phyloP scores from a whole-genome alignment of 2,329 filamentous ascomycete genomes.

The Fusarium sp. region DNA sequence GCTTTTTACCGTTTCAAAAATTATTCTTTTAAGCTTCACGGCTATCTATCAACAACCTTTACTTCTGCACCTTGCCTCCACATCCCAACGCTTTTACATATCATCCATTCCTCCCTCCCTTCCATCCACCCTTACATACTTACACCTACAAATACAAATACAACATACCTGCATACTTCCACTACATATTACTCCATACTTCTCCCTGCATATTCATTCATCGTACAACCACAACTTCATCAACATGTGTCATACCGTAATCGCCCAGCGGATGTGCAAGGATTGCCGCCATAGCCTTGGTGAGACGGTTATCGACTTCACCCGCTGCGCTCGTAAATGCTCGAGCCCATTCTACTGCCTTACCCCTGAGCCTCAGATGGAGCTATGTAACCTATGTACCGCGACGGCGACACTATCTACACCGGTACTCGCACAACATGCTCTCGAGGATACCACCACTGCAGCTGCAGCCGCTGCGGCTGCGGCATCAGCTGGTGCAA shows the following conservation, averaged over 20 bases:
- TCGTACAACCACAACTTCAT: slow-evolving; percentile 21
- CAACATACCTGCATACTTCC: neutral
- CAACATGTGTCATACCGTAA: slow-evolving; percentile 48
- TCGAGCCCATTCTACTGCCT: slow-evolving; percentile 48
- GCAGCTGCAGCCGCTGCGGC: slow-evolving; percentile 21
- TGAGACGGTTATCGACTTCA: slow-evolving; percentile 48
- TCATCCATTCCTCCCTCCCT: neutral
- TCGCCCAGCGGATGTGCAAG: slow-evolving; percentile 48
- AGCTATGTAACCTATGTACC: slow-evolving; percentile 43
- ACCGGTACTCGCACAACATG: slow-evolving; percentile 45
- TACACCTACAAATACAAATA: neutral
- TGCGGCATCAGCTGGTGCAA: slow-evolving; percentile 19
- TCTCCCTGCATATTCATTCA: neutral
- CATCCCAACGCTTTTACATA: slow-evolving; percentile 7
- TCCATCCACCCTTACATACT: neutral
- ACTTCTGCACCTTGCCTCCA: neutral
- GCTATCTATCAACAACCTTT: slow-evolving; percentile 4
- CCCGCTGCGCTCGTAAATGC: slow-evolving; percentile 47
- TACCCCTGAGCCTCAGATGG: slow-evolving; percentile 45
- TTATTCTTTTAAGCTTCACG: slow-evolving; percentile 22
- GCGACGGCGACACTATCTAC: slow-evolving; percentile 36
- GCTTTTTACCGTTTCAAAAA: slow-evolving; percentile 14
- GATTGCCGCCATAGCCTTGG: slow-evolving; percentile 44
- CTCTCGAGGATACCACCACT: slow-evolving; percentile 24
- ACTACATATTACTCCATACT: slow-evolving; percentile 7